Evolutionary conservation across 805 yeast genomes (phyloP).

Genomic region (Kregervanrija fluxuum): DNA sequence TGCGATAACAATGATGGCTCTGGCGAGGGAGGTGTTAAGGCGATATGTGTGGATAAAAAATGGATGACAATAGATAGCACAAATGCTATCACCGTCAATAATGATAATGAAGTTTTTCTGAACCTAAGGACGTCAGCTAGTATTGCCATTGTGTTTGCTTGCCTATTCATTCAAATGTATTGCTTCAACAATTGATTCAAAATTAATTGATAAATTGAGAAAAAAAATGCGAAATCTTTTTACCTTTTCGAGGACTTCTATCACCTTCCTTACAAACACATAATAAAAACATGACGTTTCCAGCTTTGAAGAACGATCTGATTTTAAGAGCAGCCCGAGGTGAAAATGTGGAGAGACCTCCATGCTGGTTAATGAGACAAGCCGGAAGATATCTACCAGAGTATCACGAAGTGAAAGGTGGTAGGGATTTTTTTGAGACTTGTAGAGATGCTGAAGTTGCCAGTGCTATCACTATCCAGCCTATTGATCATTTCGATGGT

Average conservation of each 20-base stretch:
- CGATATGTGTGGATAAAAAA: slow-evolving; percentile 30
- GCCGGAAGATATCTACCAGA: slow-evolving; percentile 95
- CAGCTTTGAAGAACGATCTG: slow-evolving; percentile 81
- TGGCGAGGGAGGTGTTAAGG: slow-evolving; percentile 37
- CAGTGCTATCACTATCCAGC: slow-evolving; percentile 90
- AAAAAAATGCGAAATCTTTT: no score
- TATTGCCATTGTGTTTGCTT: no score
- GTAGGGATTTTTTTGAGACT: slow-evolving; percentile 87
- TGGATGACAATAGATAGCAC: slow-evolving; percentile 30
- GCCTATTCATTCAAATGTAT: no score
- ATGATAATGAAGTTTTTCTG: slow-evolving; percentile 62
- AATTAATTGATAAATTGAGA: no score
- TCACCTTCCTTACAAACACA: no score
- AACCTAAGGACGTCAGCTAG: slow-evolving; percentile 34
- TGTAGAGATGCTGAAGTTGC: slow-evolving; percentile 94
- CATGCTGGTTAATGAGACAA: slow-evolving; percentile 97
- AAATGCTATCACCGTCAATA: slow-evolving; percentile 44
- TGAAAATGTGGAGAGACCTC: slow-evolving; percentile 91
- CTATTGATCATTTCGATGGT: slow-evolving; percentile 83
- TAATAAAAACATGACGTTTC: slow-evolving; percentile 34
- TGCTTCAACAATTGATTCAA: no score
- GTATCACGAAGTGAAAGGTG: slow-evolving; percentile 82
- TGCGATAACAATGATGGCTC: slow-evolving; percentile 31
- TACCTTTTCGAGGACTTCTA: no score
- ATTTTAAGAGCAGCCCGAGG: slow-evolving; percentile 88